Evolutionary conservation across 805 yeast genomes (phyloP).

Genomic region (Candida lessepsii): DNA sequence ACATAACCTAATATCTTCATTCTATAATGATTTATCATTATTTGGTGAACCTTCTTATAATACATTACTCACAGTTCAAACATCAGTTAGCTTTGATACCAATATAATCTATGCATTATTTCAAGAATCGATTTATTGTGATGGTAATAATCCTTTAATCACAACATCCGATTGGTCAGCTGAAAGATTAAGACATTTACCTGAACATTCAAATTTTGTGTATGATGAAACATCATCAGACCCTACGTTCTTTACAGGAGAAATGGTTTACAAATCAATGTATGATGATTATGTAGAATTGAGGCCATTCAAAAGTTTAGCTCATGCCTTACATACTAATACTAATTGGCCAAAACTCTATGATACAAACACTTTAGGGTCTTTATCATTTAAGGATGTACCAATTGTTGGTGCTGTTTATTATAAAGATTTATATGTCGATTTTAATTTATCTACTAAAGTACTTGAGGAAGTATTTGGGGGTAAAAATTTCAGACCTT

Average conservation of each 20-base stretch:
- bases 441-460: constrained; percentile 39
- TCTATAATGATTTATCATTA: constrained; percentile 36
- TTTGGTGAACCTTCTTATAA: constrained; percentile 38
- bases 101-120: constrained; percentile 54
- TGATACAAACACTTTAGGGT: constrained; percentile 26
- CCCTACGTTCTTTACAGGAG: constrained; percentile 50
- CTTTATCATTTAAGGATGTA: constrained; percentile 30
- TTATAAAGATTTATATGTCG: constrained; percentile 52
- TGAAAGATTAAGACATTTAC: constrained; percentile 31
- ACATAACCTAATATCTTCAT: constrained; percentile 43
- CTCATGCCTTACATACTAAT: constrained; percentile 34
- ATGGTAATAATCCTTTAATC: constrained; percentile 26
- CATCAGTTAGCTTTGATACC: constrained; percentile 46
- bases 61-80: constrained; percentile 33
- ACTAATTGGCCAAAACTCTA: constrained; percentile 39
- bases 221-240: constrained; percentile 14
- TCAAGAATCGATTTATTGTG: constrained; percentile 59
- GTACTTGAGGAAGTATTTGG: constrained; percentile 31
- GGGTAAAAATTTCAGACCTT: constrained; percentile 36
- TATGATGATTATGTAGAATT: constrained; percentile 48
- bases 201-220: constrained; percentile 27
- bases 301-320: constrained; percentile 37
- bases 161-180: constrained; percentile 49
- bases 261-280: constrained; percentile 54
- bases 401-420: constrained; percentile 54